Conservation (phyloP, 2,329 filamentous ascomycete species). For the Penicillium crustosum region DNA sequence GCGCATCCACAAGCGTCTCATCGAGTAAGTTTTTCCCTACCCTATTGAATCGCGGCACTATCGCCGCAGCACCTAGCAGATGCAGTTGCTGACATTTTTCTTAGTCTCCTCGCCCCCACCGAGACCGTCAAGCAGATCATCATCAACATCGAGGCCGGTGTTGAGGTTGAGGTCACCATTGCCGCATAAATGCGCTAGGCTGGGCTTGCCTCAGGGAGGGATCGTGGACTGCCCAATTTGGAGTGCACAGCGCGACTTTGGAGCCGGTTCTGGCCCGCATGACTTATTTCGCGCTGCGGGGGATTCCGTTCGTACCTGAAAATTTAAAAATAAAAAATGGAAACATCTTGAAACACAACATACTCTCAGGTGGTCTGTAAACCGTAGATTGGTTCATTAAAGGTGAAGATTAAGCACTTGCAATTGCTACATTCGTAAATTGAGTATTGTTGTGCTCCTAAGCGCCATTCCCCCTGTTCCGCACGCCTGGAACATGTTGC, state of each 20-base stretch:
- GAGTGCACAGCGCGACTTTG: constrained; percentile 18
- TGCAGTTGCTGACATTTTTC: constrained; percentile 14
- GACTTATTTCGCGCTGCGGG: constrained; percentile 20
- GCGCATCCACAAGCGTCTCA: constrained; percentile 98
- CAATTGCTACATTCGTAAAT: not conserved
- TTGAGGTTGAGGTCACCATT: constrained; percentile 56
- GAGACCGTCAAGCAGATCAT: constrained; percentile 65
- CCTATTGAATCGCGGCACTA: not conserved
- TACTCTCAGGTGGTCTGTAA: not conserved
- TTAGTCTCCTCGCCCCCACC: constrained; percentile 89
- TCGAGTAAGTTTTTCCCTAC: constrained; percentile 64
- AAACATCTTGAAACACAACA: constrained; percentile 30
- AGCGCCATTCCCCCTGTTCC: constrained; percentile 3
- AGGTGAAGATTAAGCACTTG: not conserved
- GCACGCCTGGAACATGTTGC: not conserved
- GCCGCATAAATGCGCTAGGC: constrained; percentile 45
- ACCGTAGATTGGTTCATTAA: constrained; percentile 4
- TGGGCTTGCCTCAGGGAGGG: constrained; percentile 25
- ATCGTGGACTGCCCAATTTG: constrained; percentile 20
- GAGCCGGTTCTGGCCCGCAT: constrained; percentile 18
- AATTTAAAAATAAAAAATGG: constrained; percentile 33
- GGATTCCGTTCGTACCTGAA: constrained; percentile 35
- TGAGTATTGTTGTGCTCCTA: not conserved
- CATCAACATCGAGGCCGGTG: constrained; percentile 55
- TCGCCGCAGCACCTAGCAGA: not conserved